Conservation (phyloP, 2,329 filamentous ascomycete species). For the Fusarium sp. region DNA sequence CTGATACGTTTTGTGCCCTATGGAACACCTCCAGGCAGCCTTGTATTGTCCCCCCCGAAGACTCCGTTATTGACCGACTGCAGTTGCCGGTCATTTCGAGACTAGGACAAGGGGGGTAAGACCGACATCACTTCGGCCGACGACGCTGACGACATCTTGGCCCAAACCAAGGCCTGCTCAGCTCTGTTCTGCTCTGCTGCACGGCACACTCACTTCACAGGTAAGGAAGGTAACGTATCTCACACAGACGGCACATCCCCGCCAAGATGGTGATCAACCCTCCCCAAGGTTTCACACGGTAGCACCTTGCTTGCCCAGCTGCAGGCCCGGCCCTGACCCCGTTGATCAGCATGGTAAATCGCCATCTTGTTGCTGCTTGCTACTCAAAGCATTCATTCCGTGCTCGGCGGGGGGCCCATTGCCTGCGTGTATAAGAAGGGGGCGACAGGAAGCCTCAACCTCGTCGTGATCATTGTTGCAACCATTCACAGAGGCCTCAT, state of each 20-base stretch:
- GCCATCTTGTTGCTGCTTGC: neutral
- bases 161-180: neutral
- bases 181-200: neutral
- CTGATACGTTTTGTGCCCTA: neutral
- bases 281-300: slow-evolving; percentile 19
- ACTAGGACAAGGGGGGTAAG: neutral
- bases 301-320: neutral
- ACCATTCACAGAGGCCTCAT: neutral
- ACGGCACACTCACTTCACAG: neutral
- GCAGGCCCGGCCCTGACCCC: slow-evolving; percentile 3
- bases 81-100: neutral
- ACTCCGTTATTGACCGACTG: neutral
- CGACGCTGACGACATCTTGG: neutral
- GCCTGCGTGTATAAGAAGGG: slow-evolving; percentile 32
- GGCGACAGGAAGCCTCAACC: neutral
- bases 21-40: neutral
- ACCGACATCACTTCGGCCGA: neutral
- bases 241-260: slow-evolving; percentile 4
- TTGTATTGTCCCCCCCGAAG: neutral
- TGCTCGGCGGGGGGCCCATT: slow-evolving; percentile 4
- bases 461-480: neutral
- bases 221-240: neutral
- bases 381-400: neutral
- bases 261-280: slow-evolving; percentile 37
- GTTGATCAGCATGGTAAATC: slow-evolving; percentile 20